Percentiles rank a stretch among this genome's conserved stretches.
phyloP scores from a whole-genome alignment of 2,329 filamentous ascomycete genomes.

The Botrytis aclada region DNA sequence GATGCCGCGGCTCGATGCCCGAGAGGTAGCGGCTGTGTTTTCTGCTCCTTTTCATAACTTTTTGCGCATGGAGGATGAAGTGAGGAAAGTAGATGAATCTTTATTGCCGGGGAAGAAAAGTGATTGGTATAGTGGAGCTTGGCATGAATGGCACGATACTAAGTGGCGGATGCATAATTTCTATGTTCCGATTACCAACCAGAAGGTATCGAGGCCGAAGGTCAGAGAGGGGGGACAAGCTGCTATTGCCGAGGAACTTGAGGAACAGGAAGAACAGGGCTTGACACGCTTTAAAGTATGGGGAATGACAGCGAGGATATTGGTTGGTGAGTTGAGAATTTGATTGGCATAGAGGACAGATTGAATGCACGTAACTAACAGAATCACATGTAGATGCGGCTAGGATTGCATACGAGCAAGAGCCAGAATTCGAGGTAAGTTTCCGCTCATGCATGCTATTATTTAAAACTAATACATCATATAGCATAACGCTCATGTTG shows the following conservation, averaged over 20 bases:
- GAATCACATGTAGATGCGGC: constrained; percentile 62
- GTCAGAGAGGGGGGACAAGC: constrained; percentile 43
- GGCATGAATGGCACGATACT: constrained; percentile 74
- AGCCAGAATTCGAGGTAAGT: constrained; percentile 73
- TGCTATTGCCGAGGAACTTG: constrained; percentile 44
- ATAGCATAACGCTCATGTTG: constrained; percentile 35
- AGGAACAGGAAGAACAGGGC: constrained; percentile 46
- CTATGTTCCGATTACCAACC: constrained; percentile 74
- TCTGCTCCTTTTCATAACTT: constrained; percentile 87
- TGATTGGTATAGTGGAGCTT: constrained; percentile 79
- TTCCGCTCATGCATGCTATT: constrained; percentile 42
- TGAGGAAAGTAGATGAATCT: constrained; percentile 37
- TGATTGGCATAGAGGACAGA: neutral
- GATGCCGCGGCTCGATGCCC: constrained; percentile 78
- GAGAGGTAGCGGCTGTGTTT: constrained; percentile 92
- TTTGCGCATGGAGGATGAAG: constrained; percentile 58
- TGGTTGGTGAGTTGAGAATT: constrained; percentile 50
- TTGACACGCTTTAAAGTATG: constrained; percentile 75
- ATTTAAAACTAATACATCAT: constrained; percentile 17
- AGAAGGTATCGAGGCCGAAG: constrained; percentile 62
- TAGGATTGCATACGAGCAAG: constrained; percentile 74
- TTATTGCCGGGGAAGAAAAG: constrained; percentile 33
- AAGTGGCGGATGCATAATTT: constrained; percentile 92
- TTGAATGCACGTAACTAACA: neutral
- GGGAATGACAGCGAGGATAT: constrained; percentile 89